These are phyloP conservation scores for Colletotrichum salicis DNA, from an alignment of 2,329 filamentous ascomycete species.

Conservation along the genomic window DNA sequence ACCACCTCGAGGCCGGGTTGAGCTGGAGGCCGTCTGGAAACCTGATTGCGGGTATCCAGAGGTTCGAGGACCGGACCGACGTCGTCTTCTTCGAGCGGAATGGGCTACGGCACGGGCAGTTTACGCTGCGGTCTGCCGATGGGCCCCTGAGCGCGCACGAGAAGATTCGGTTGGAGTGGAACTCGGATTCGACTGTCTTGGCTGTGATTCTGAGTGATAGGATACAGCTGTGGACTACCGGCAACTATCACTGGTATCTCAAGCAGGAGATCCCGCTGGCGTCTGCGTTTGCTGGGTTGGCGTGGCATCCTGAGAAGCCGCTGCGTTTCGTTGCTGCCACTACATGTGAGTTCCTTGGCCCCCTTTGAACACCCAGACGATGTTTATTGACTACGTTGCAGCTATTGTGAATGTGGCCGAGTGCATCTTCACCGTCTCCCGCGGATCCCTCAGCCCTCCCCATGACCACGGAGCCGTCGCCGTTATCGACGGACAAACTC, in stretches of 20 bases:
- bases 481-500: conserved; percentile 81
- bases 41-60: conserved; percentile 86
- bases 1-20: conserved; percentile 85
- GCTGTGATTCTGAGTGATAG: conserved; percentile 80
- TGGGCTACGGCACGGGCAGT: conserved; percentile 95
- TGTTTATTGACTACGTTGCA: conserved; percentile 42
- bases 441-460: conserved; percentile 76
- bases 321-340: conserved; percentile 71
- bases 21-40: conserved; percentile 95
- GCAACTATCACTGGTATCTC: conserved; percentile 98
- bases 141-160: conserved; percentile 65
- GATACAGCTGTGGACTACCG: conserved; percentile 95
- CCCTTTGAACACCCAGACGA: neutral
- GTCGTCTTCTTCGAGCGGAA: conserved; percentile 98
- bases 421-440: conserved; percentile 73
- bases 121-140: conserved; percentile 77
- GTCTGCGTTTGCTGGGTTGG: conserved; percentile 47
- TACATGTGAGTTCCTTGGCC: conserved; percentile 50
- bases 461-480: conserved; percentile 82
- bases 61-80: conserved; percentile 74
- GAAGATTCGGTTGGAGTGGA: conserved; percentile 81
- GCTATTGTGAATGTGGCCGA: conserved; percentile 68
- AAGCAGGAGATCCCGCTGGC: conserved; percentile 82
- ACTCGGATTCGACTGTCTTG: conserved; percentile 89
- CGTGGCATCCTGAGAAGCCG: conserved; percentile 89